These are phyloP conservation scores for Monosporascus sp. DNA, from an alignment of 2,329 filamentous ascomycete species.

Conservation along the genomic window DNA sequence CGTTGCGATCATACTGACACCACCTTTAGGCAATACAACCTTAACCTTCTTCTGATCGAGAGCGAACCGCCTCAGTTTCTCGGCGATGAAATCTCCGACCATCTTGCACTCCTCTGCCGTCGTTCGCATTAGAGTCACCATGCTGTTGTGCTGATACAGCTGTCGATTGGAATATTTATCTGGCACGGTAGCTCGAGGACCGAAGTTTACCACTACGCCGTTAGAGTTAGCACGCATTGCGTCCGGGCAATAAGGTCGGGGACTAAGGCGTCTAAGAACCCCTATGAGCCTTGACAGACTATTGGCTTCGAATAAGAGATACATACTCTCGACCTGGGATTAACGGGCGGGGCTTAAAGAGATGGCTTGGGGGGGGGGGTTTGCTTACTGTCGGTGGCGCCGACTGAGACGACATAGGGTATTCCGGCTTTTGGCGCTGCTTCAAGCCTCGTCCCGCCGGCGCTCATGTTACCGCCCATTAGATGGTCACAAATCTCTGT, in stretches of 20 bases:
- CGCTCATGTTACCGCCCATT: slow-evolving; percentile 58
- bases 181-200: slow-evolving; percentile 33
- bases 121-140: not conserved
- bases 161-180: slow-evolving; percentile 44
- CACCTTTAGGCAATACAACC: not conserved
- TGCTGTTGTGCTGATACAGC: slow-evolving; percentile 57
- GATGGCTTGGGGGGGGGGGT: not conserved
- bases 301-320: too few species aligned
- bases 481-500: slow-evolving; percentile 63
- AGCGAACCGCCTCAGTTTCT: not conserved
- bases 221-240: too few species aligned
- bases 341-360: too few species aligned
- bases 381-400: slow-evolving; percentile 44
- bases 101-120: not conserved
- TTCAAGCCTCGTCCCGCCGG: slow-evolving; percentile 50
- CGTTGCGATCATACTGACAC: not conserved
- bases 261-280: too few species aligned
- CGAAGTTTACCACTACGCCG: slow-evolving; percentile 19
- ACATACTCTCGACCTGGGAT: too few species aligned
- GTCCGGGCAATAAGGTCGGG: too few species aligned
- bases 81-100: not conserved
- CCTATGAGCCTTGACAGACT: too few species aligned
- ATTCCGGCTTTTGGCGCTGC: slow-evolving; percentile 53
- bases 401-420: slow-evolving; percentile 46
- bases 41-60: not conserved